Evolutionary conservation across 176 grass and related monocot genomes (phyloP).

Genomic region (Canna indica): DNA sequence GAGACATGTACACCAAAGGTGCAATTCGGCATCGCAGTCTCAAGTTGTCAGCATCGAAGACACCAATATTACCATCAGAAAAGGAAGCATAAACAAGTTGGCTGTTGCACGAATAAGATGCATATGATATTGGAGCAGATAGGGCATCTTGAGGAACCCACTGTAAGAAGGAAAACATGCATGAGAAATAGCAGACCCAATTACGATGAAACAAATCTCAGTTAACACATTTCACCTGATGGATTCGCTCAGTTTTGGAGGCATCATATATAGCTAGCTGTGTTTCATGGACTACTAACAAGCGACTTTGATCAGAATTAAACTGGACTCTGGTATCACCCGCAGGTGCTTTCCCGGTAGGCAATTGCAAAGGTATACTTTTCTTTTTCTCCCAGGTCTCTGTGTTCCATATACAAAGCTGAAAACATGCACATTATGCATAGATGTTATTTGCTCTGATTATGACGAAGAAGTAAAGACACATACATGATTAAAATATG

Average conservation of each 20-base stretch:
- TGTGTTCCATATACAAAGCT: constrained; percentile 78
- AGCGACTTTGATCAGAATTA: constrained; percentile 70
- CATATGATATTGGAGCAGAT: constrained; percentile 65
- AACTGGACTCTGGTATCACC: constrained; percentile 92
- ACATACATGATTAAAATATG: neutral
- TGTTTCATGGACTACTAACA: constrained; percentile 91
- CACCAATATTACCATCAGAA: constrained; percentile 65
- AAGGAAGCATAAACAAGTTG: constrained; percentile 80
- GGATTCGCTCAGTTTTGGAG: constrained; percentile 68
- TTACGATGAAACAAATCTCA: constrained; percentile 16
- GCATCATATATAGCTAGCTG: constrained; percentile 89
- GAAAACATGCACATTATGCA: constrained; percentile 23
- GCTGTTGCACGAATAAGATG: constrained; percentile 84
- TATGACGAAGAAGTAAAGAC: neutral
- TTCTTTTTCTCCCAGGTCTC: constrained; percentile 89
- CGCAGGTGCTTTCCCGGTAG: constrained; percentile 57
- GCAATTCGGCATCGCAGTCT: constrained; percentile 81
- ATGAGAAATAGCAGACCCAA: constrained; percentile 1
- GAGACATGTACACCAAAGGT: constrained; percentile 49
- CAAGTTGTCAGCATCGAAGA: constrained; percentile 87
- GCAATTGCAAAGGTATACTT: constrained; percentile 54
- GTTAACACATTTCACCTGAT: constrained; percentile 44
- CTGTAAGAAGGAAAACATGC: constrained; percentile 46
- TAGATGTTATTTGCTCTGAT: neutral
- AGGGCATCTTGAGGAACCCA: constrained; percentile 71